These are phyloP conservation scores for Penicillium ucsense DNA, from an alignment of 495 filamentous ascomycete genomes.

Conservation along the genomic window DNA sequence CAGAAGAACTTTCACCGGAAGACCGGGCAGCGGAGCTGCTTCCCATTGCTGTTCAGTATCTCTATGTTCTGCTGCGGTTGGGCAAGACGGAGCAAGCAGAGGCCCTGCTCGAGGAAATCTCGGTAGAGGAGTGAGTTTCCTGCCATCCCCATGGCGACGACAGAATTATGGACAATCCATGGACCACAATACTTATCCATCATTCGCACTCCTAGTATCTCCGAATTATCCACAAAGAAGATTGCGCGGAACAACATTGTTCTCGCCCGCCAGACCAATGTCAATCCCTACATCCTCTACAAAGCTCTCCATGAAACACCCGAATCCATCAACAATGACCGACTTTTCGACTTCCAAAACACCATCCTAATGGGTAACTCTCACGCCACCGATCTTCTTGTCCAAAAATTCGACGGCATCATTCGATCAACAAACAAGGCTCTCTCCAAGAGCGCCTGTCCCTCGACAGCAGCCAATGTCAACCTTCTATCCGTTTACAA, in stretches of 20 bases:
- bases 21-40: conserved; percentile 76
- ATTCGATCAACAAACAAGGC: conserved; percentile 52
- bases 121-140: conserved; percentile 47
- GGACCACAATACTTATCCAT: not conserved
- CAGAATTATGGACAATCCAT: no score
- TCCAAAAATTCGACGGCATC: conserved; percentile 67
- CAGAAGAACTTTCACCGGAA: conserved; percentile 72
- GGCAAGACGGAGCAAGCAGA: conserved; percentile 68
- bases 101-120: conserved; percentile 53
- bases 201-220: conserved; percentile 45
- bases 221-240: conserved; percentile 65
- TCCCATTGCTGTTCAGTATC: conserved; percentile 78
- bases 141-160: no score
- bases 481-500: conserved; percentile 66
- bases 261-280: conserved; percentile 42
- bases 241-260: conserved; percentile 75
- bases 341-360: conserved; percentile 69
- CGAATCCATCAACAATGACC: conserved; percentile 51
- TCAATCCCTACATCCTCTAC: conserved; percentile 73
- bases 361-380: conserved; percentile 58
- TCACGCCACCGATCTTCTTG: conserved; percentile 63
- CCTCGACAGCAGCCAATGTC: conserved; percentile 44
- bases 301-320: conserved; percentile 52
- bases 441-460: conserved; percentile 43
- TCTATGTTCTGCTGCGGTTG: conserved; percentile 64